A percentile compares a stretch with the other conserved stretches of the same genome.
Conservation (phyloP, 2,329 filamentous ascomycete species). For the Fusarium musae region DNA sequence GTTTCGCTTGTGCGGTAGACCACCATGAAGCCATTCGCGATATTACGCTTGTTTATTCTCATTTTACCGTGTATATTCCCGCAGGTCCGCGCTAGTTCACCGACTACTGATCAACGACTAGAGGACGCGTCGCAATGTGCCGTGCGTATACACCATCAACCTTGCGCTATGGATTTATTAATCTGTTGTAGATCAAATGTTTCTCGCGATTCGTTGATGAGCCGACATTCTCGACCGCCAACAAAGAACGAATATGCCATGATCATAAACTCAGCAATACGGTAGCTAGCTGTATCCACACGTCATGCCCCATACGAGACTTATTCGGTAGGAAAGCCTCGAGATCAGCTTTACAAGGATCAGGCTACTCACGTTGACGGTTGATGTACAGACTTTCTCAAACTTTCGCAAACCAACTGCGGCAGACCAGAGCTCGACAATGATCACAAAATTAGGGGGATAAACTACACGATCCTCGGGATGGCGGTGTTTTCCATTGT, state of each 20-base stretch:
- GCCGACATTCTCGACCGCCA: neutral
- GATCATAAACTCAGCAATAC: neutral
- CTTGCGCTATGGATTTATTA: accelerated
- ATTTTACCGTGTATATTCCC: neutral
- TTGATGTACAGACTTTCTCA: neutral
- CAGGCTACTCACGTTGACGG: neutral
- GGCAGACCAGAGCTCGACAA: conserved; percentile 1
- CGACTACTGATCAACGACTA: neutral
- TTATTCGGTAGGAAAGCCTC: neutral
- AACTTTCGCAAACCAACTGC: neutral
- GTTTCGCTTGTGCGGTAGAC: neutral
- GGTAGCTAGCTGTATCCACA: neutral
- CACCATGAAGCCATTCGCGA: neutral
- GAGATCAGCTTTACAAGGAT: accelerated
- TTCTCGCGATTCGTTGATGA: neutral
- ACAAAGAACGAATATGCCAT: neutral
- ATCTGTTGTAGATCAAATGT: neutral
- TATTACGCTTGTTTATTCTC: neutral
- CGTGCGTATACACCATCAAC: accelerated
- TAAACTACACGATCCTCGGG: neutral
- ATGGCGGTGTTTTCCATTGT: neutral
- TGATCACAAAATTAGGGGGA: neutral
- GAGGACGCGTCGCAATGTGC: neutral
- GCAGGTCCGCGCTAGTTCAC: neutral
- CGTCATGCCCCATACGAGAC: neutral